These are phyloP conservation scores for Teunomyces atbi DNA, from an alignment of 805 yeast genomes.

Conservation along the genomic window DNA sequence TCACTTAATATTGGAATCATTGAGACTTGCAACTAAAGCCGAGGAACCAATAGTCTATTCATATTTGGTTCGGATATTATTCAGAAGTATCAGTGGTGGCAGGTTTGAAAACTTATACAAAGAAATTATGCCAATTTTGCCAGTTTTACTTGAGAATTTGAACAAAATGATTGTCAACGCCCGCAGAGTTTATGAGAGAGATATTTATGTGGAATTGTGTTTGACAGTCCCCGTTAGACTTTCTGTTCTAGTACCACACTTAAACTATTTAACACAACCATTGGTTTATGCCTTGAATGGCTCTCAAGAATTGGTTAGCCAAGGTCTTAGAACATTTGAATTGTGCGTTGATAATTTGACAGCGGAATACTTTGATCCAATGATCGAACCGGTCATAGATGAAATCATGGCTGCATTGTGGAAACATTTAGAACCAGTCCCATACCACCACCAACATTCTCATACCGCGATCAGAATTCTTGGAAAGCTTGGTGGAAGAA, in stretches of 20 bases:
- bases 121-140: slow-evolving; percentile 87
- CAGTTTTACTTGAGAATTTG: slow-evolving; percentile 79
- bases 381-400: slow-evolving; percentile 91
- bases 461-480: slow-evolving; percentile 91
- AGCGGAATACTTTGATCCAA: slow-evolving; percentile 95
- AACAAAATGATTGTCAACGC: slow-evolving; percentile 82
- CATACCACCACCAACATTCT: slow-evolving; percentile 91
- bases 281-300: slow-evolving; percentile 88
- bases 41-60: slow-evolving; percentile 91
- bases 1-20: slow-evolving; percentile 74
- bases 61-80: slow-evolving; percentile 80
- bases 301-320: slow-evolving; percentile 86
- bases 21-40: slow-evolving; percentile 77
- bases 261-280: slow-evolving; percentile 86
- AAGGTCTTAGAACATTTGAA: slow-evolving; percentile 92
- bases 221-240: slow-evolving; percentile 93
- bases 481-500: slow-evolving; percentile 96
- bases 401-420: slow-evolving; percentile 93
- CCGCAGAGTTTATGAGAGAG: slow-evolving; percentile 84
- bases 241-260: slow-evolving; percentile 89
- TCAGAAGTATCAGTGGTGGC: slow-evolving; percentile 96
- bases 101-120: slow-evolving; percentile 90
- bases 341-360: slow-evolving; percentile 94
- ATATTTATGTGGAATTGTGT: slow-evolving; percentile 91
- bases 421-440: slow-evolving; percentile 86